Evolutionary conservation across 257 asterid genomes (phyloP), one percentile per base, ranked within the genome.

Genomic region (Salvia rosmarinus): DNA sequence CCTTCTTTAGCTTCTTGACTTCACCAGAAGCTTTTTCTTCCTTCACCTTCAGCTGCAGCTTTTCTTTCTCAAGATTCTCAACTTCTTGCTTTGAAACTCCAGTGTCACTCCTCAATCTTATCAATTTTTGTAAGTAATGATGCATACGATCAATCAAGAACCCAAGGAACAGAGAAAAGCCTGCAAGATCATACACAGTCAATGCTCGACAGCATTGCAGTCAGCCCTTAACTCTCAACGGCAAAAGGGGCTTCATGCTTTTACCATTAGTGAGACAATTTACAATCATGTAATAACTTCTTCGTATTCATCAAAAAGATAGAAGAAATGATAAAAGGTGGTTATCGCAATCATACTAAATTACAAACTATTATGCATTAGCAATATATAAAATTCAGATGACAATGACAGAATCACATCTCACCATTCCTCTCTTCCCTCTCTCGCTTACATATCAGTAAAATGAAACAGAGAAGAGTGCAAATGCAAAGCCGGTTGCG

Each of bases 121-220:
- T 81, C 79, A 91, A 35, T 40, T 94, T 91, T 32, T 76, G 85
- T 43, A 91, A 77, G 83, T 91, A 89, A 69, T 91, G 96, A 81
- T 94, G 98, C 91, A 94, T 89, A 9, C 99, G 95, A 17, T 94
- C 99, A 32, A 91, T 89, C 67, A 94, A 58, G 63, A 94, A 91
- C 28, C 96, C 95, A 16, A 89, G 96, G 71, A 87, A 94, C 71
- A 94, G 84, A 55, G 89, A 86, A 74, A 91, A 89, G n/a, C 91
- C 99, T 91, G 79, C 77, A 71, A 66, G 42, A 63, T 78, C 51
- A 70, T 16, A 8, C 5, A 14, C 14, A 21, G 35, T 54, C 60
- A 23, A 9, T 25, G 30, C 30, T 25, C 30, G 30, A 25, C 30
- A 25, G 30, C 30, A 25, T 25, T 14, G 5, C 51, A 3, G 16